phyloP scores from a whole-genome alignment of 1,284 basidiomycete genomes.

The Apiotrichum domesticum region DNA sequence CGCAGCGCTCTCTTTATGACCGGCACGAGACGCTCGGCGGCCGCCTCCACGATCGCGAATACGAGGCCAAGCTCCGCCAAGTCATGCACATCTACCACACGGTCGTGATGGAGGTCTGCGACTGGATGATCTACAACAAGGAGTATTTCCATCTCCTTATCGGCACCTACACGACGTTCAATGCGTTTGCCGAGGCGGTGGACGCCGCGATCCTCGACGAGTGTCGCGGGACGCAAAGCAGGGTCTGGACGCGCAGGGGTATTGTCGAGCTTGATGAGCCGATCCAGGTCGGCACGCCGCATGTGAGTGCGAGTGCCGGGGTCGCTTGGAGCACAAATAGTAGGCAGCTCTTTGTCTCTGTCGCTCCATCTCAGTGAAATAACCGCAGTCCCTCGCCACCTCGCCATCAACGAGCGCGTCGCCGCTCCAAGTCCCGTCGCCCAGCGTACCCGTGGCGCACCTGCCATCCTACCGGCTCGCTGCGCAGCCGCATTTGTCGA shows the following conservation, averaged over 20 bases:
- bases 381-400: not conserved
- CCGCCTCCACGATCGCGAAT: not conserved
- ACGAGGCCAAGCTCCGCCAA: slow-evolving; percentile 2
- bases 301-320: not conserved
- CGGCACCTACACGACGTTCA: slow-evolving; percentile 3
- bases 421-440: not conserved
- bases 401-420: not conserved
- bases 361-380: not conserved
- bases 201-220: slow-evolving; percentile 10
- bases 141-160: slow-evolving; percentile 10
- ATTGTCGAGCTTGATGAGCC: not conserved
- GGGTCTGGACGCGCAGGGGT: slow-evolving; percentile 1
- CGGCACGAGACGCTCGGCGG: not conserved
- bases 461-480: not conserved
- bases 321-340: not conserved
- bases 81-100: slow-evolving; percentile 12
- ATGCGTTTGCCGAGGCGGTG: not conserved
- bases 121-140: slow-evolving; percentile 12
- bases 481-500: not conserved
- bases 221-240: slow-evolving; percentile 2
- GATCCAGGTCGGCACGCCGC: slow-evolving; percentile 1
- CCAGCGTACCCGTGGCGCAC: not conserved
- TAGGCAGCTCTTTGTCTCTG: too few species aligned
- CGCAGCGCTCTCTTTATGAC: not conserved
- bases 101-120: slow-evolving; percentile 10